These are phyloP conservation scores for Komagataella populi DNA, from an alignment of 805 yeast species.

Conservation along the genomic window DNA sequence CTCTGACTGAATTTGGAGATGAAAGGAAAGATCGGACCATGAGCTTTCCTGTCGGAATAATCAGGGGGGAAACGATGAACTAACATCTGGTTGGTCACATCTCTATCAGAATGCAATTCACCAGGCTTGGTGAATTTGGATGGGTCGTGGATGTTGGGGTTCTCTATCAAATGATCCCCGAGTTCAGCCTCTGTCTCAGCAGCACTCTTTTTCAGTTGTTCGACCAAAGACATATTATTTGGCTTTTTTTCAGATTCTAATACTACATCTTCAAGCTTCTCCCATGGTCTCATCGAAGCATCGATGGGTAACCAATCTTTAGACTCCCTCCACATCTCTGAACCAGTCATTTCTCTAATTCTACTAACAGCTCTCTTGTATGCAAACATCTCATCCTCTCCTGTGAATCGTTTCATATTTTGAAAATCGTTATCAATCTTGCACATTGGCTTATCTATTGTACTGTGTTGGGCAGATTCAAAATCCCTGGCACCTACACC, in stretches of 20 bases:
- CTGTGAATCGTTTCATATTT: slow-evolving; percentile 46
- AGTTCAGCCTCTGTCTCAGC: slow-evolving; percentile 2
- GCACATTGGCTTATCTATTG: slow-evolving; percentile 4
- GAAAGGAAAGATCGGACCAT: background rate
- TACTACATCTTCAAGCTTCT: slow-evolving; percentile 9
- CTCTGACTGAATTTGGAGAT: background rate
- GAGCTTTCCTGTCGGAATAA: background rate
- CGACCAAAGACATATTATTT: background rate
- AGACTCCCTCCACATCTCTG: slow-evolving; percentile 30
- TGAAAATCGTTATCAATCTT: slow-evolving; percentile 23
- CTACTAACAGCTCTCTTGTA: slow-evolving; percentile 59
- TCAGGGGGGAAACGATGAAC: background rate
- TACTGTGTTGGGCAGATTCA: slow-evolving; percentile 7
- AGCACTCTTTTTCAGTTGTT: slow-evolving; percentile 4
- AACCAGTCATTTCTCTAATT: slow-evolving; percentile 25
- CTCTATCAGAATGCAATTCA: background rate
- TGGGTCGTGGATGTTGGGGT: slow-evolving; percentile 2
- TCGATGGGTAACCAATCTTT: slow-evolving; percentile 45
- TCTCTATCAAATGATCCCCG: background rate
- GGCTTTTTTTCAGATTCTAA: background rate
- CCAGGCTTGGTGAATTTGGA: background rate
- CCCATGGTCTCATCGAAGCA: slow-evolving; percentile 46
- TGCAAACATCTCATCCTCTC: slow-evolving; percentile 69
- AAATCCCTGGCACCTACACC: slow-evolving; percentile 23
- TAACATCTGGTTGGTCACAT: background rate